Evolutionary conservation across 768 basidiomycete species (phyloP).

Genomic region (Mycena belliarum): DNA sequence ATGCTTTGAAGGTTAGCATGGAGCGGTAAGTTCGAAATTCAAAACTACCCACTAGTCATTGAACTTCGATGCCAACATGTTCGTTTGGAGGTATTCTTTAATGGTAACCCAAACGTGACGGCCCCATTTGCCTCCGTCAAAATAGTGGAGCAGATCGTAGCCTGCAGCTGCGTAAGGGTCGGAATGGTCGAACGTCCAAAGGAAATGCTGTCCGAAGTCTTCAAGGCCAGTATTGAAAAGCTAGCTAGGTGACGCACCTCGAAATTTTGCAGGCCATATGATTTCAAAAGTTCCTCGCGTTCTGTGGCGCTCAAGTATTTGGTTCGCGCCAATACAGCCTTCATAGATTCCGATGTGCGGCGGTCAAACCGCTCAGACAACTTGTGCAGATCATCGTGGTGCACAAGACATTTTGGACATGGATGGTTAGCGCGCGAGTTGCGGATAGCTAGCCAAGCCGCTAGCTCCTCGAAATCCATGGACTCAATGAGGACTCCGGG

Average conservation of each 20-base stretch:
- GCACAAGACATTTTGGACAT: slow-evolving; percentile 23
- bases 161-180: not conserved
- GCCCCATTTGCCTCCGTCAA: slow-evolving; percentile 7
- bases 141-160: slow-evolving; percentile 2
- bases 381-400: slow-evolving; percentile 15
- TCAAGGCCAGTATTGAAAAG: not conserved
- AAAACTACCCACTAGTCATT: not conserved
- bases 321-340: not conserved
- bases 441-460: not conserved
- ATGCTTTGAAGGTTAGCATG: not conserved
- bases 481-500: slow-evolving; percentile 18
- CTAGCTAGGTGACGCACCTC: not conserved
- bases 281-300: not conserved
- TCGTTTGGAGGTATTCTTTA: slow-evolving; percentile 1
- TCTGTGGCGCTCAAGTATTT: not conserved
- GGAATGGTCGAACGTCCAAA: slow-evolving; percentile 7
- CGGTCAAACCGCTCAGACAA: not conserved
- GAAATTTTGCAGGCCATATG: slow-evolving; percentile 3
- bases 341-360: not conserved
- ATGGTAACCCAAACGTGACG: not conserved
- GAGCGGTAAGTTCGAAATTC: not conserved
- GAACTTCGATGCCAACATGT: not conserved
- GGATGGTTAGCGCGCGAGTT: slow-evolving; percentile 16
- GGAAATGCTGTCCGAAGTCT: slow-evolving; percentile 1
- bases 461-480: slow-evolving; percentile 22